Percentiles rank a stretch among this genome's conserved stretches.
These are phyloP conservation scores for Paecilomyces sp. DNA, from an alignment of 2,329 filamentous ascomycete species.

Conservation along the genomic window DNA sequence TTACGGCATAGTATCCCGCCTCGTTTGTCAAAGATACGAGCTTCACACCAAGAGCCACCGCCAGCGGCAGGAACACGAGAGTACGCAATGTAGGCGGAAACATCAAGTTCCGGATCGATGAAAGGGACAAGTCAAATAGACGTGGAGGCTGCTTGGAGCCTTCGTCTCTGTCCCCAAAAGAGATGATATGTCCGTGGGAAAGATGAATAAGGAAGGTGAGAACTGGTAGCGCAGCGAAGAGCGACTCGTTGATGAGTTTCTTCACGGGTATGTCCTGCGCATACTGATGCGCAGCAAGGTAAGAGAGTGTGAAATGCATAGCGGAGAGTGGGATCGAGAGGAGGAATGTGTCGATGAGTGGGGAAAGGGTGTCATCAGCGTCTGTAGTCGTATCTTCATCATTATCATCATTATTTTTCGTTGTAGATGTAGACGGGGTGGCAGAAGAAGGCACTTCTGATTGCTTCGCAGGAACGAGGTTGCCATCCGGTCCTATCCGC, in stretches of 20 bases:
- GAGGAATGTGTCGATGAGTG: constrained; percentile 37
- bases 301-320: constrained; percentile 39
- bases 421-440: not conserved
- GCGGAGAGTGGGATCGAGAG: constrained; percentile 35
- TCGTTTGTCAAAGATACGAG: constrained; percentile 75
- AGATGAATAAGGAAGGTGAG: constrained; percentile 38
- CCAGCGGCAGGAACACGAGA: constrained; percentile 24
- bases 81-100: constrained; percentile 20
- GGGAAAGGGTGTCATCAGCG: constrained; percentile 10
- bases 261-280: constrained; percentile 28
- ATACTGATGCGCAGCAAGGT: constrained; percentile 41
- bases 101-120: not conserved
- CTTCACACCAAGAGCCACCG: constrained; percentile 58
- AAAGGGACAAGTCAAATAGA: constrained; percentile 14
- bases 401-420: not conserved
- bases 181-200: constrained; percentile 37
- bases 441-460: constrained; percentile 3
- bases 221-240: constrained; percentile 33
- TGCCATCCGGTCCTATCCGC: not conserved
- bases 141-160: constrained; percentile 6
- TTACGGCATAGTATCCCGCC: constrained; percentile 74
- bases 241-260: constrained; percentile 27
- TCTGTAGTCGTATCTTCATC: constrained; percentile 5
- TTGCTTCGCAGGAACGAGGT: not conserved
- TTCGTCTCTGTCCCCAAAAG: constrained; percentile 13